phyloP scores from a whole-genome alignment of 164 flowering plant species.

The Macadamia integrifolia region DNA sequence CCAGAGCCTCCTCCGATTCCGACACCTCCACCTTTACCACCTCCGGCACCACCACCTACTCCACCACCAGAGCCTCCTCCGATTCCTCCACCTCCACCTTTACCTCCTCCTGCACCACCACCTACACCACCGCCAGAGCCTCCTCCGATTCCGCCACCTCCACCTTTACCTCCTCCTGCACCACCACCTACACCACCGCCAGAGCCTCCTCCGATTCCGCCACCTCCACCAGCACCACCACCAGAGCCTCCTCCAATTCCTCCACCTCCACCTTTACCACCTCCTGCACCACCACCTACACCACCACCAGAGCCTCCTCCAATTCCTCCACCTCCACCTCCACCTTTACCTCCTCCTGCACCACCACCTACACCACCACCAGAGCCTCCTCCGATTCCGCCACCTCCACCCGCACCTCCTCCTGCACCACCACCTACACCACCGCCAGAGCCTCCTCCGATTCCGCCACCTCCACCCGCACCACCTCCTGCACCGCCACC shows the following conservation, averaged over 20 bases:
- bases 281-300: conserved; percentile 8
- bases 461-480: conserved; percentile 8
- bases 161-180: background rate
- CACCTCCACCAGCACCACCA: conserved; percentile 13
- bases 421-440: conserved; percentile 17
- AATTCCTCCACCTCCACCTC: conserved; percentile 11
- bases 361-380: conserved; percentile 20
- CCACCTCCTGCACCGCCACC: conserved; percentile 17
- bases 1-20: conserved; percentile 2
- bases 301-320: conserved; percentile 18
- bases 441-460: conserved; percentile 8
- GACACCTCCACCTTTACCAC: conserved; percentile 5
- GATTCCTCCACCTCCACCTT: conserved; percentile 12
- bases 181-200: conserved; percentile 6
- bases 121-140: conserved; percentile 14
- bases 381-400: conserved; percentile 7
- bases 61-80: conserved; percentile 12
- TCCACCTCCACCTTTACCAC: conserved; percentile 13
- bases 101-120: conserved; percentile 13
- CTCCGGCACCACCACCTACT: conserved; percentile 6
- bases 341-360: conserved; percentile 12
- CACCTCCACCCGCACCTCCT: conserved; percentile 9
- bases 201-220: conserved; percentile 2
- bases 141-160: background rate
- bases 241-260: conserved; percentile 12